Base-by-base conservation (phyloP, 306 rosid species). In the Prinsepia uniflora region DNA sequence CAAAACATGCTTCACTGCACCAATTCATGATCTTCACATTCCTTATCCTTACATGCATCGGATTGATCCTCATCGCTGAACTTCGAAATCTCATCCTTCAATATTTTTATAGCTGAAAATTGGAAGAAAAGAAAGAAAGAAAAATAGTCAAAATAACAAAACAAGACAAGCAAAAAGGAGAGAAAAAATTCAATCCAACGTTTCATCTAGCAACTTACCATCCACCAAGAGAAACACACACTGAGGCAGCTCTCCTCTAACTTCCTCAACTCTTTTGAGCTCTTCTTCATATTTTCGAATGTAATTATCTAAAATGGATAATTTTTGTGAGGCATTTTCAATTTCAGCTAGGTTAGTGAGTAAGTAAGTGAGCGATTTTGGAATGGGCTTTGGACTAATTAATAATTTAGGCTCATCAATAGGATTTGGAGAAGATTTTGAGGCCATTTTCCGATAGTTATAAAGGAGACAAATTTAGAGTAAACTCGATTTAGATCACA, bases 201-300 rank as follows among this genome's bases (percentile, higher is more conserved):
- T 24, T 24, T 24, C 30, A 24, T 24, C 30, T 24, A 24, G 30
- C 30, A 0, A 42, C 42, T 57, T 20, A 79, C 68, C 66, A 11
- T 70, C 76, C 56, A 48, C 20, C 6, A 79, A 49, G 17, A 68
- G 64, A 10, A 74, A 42, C 68, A 47, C 54, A 67, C 79, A 68
- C 4, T 68, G 68, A 13, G 79, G 65, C 20, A 79, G 36, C 13
- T 68, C 67, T 5, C 34, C 13, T 8, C 17, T 30, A 7, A 30
- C 55, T 5, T 8, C 6, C 34, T 68, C 63, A 39, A 79, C 11
- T 36, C 56, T 15, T 11, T 2, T 3, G 24, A 74, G 47, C 63
- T 79, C 83, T 63, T 74, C 52, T 43, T 63, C 14, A 9, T 74
- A 70, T 58, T 55, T 42, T 1, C 9, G 42, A 41, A 74, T 10